These are phyloP conservation scores for Penicillium lividum DNA, from an alignment of 495 filamentous ascomycete genomes.

Conservation along the genomic window DNA sequence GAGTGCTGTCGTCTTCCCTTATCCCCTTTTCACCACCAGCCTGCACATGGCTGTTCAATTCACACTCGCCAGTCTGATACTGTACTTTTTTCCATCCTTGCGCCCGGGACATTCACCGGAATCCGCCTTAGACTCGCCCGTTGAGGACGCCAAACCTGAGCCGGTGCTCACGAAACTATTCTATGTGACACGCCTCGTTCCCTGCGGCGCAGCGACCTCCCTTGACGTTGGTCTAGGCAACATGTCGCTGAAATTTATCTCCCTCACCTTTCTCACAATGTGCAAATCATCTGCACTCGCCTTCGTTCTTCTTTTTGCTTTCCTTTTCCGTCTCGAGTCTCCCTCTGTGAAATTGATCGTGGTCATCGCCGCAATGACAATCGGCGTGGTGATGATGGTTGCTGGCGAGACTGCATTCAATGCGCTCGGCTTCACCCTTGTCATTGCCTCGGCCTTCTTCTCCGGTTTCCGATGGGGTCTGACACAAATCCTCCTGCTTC, in stretches of 20 bases:
- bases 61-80: constrained; percentile 71
- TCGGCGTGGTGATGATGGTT: constrained; percentile 98
- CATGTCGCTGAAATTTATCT: constrained; percentile 92
- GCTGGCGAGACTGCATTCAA: constrained; percentile 93
- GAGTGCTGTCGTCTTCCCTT: constrained; percentile 83
- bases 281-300: constrained; percentile 96
- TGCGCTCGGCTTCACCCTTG: constrained; percentile 81
- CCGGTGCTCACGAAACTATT: constrained; percentile 85
- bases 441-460: constrained; percentile 91
- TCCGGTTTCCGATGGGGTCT: constrained; percentile 97
- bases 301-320: constrained; percentile 95
- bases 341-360: constrained; percentile 81
- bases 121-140: constrained; percentile 52
- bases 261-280: constrained; percentile 98
- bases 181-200: constrained; percentile 89
- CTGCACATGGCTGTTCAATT: constrained; percentile 98
- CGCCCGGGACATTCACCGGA: constrained; percentile 61
- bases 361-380: constrained; percentile 91
- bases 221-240: constrained; percentile 97
- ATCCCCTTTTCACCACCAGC: constrained; percentile 93
- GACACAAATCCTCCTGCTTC: constrained; percentile 92
- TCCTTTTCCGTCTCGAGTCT: constrained; percentile 87
- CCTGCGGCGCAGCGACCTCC: constrained; percentile 90
- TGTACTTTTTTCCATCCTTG: constrained; percentile 81
- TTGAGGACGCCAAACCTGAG: constrained; percentile 49